Base-by-base conservation (phyloP, 2,329 filamentous ascomycete species). In the Dichotomopilus funicola region DNA sequence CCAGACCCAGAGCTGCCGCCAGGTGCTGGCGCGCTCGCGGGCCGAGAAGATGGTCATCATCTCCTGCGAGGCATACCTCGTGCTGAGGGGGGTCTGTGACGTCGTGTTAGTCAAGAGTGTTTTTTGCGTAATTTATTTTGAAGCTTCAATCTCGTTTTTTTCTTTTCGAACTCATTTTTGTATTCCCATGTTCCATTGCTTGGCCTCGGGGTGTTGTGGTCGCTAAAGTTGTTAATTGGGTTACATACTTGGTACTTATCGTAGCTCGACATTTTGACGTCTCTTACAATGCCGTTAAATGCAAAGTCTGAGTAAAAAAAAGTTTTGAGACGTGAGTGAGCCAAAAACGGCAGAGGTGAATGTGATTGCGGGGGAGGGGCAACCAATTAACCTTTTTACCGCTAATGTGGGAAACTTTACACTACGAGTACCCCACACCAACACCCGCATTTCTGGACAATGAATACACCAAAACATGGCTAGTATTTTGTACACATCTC, bases 1-100 rank as follows among this genome's bases (percentile, higher is more conserved):
- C 73, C 80, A 85, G 45, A 92, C 75, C 91, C 91, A 96, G 13
- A 96, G 82, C 69, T 88, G 80, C 61, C 91, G 83, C 90, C 90
- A 95, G 54, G 84, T 90, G 43, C 82, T 85, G 70, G 85, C 83
- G 35, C 90, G 80, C 53, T 83, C 86, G 44, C 89, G 82, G 57
- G 86, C 82, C 63, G 85, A 86, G 77, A 96, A 96, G 59, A 96
- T 82, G 61, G 80, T 78, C 65, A 85, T 80, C 87, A 94, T 91
- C 72, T 88, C 87, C 60, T 71, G 68, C 72, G 80, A 87, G 72
- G 84, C 85, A 76, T 94, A 94, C 64, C 89, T 82, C 63, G 78
- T 79, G 62, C 81, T 84, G 63, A 91, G 75, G 37, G 86, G 81
- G 44, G 87, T 89, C 73, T 86, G 10, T 49, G 6, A 33, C n/a